Percentiles rank a stretch among this genome's conserved stretches.
Evolutionary conservation across 768 basidiomycete genomes (phyloP).

Genomic region (Lactarius evosmus): DNA sequence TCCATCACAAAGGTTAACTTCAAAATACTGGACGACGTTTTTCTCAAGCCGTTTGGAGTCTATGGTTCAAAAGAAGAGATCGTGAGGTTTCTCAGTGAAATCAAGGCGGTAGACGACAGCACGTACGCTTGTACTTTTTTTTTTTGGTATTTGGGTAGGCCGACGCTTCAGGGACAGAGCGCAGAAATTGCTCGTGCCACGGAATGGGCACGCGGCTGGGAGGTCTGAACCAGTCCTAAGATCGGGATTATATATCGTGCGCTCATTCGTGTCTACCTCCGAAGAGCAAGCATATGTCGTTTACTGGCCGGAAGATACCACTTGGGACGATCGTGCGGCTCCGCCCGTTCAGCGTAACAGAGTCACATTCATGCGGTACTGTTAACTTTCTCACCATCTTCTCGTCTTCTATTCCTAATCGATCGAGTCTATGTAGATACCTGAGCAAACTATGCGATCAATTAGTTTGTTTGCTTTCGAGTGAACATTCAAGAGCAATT

Average conservation of each 20-base stretch:
- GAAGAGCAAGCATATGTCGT: constrained; percentile 43
- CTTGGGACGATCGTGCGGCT: constrained; percentile 51
- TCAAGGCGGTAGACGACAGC: constrained; percentile 38
- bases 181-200: constrained; percentile 19
- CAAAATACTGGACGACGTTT: constrained; percentile 43
- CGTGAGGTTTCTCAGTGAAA: constrained; percentile 38
- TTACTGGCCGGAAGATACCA: constrained; percentile 59
- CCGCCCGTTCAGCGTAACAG: constrained; percentile 49
- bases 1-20: constrained; percentile 57
- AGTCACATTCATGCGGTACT: constrained; percentile 58
- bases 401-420: background rate
- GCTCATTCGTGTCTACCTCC: constrained; percentile 12
- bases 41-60: constrained; percentile 50
- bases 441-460: constrained; percentile 6
- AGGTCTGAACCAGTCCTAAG: constrained; percentile 35
- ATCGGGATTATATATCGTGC: constrained; percentile 50
- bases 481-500: constrained; percentile 1
- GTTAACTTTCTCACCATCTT: background rate
- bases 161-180: constrained; percentile 17
- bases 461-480: constrained; percentile 1
- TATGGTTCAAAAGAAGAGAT: constrained; percentile 47
- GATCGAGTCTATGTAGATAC: background rate
- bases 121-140: constrained; percentile 36
- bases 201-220: constrained; percentile 10
- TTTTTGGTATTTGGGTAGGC: background rate